These are phyloP conservation scores for Chalciporus piperatus DNA, from an alignment of 768 basidiomycete genomes.

Conservation along the genomic window DNA sequence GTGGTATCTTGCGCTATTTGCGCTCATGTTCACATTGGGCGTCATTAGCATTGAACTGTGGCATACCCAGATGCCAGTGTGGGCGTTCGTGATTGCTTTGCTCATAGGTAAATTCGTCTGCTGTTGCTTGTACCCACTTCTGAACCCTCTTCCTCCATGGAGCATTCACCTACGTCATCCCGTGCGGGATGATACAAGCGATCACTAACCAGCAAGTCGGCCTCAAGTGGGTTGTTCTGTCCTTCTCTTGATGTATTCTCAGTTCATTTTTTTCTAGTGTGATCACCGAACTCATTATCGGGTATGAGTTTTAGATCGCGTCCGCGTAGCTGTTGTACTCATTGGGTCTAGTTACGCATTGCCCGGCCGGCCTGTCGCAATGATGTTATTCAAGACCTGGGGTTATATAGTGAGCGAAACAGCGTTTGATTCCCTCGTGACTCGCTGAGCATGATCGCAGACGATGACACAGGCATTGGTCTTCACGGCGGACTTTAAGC, in stretches of 20 bases:
- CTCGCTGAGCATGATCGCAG: conserved; percentile 5
- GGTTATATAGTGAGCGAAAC: conserved; percentile 54
- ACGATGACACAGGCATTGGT: conserved; percentile 48
- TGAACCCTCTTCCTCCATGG: conserved; percentile 3
- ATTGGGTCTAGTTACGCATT: conserved; percentile 48
- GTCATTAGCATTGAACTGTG: conserved; percentile 69
- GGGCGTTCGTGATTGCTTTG: conserved; percentile 64
- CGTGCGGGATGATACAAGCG: conserved; percentile 59
- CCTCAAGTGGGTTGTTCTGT: conserved; percentile 40
- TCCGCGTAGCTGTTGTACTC: not conserved
- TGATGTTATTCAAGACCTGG: conserved; percentile 86
- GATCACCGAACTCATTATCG: conserved; percentile 78
- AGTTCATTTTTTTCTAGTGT: conserved; percentile 40
- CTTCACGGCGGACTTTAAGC: conserved; percentile 77
- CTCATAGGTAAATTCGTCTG: conserved; percentile 39
- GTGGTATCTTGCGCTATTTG: conserved; percentile 77
- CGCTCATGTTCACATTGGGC: conserved; percentile 68
- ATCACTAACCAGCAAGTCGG: conserved; percentile 81
- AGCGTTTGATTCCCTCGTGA: not conserved
- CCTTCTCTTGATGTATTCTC: not conserved
- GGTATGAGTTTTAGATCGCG: conserved; percentile 25
- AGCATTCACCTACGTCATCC: conserved; percentile 47
- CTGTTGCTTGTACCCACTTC: not conserved
- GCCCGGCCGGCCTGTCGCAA: conserved; percentile 75
- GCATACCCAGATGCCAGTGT: conserved; percentile 72